Conservation (phyloP, 2,329 filamentous ascomycete genomes). For the Hirsutella minnesotensis region DNA sequence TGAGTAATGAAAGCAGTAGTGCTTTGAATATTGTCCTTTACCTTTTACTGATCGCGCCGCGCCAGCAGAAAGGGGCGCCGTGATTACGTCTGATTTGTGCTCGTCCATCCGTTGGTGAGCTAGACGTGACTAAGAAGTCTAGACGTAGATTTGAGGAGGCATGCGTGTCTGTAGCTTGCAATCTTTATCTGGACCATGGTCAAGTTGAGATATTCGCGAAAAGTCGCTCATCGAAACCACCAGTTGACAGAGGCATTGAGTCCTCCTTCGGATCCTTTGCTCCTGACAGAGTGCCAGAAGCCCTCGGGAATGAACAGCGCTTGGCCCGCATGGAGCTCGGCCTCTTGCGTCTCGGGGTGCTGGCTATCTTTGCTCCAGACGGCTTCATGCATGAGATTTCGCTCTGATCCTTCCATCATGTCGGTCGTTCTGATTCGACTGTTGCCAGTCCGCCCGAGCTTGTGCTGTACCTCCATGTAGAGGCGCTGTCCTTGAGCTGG, state of each 20-base stretch:
- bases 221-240: conserved; percentile 29
- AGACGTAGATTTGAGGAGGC: too few species aligned
- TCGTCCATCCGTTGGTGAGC: too few species aligned
- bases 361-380: conserved; percentile 48
- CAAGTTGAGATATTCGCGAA: too few species aligned
- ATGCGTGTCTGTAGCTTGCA: too few species aligned
- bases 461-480: conserved; percentile 41
- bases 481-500: conserved; percentile 52
- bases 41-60: too few species aligned
- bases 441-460: conserved; percentile 25
- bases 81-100: too few species aligned
- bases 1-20: conserved; percentile 10
- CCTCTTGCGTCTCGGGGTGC: conserved; percentile 33
- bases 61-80: too few species aligned
- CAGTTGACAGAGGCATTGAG: conserved; percentile 32
- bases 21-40: too few species aligned
- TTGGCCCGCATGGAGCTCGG: conserved; percentile 41
- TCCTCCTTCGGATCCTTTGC: conserved; percentile 17
- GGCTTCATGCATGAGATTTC: conserved; percentile 48
- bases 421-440: conserved; percentile 60
- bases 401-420: conserved; percentile 82
- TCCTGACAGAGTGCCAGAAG: conserved; percentile 35
- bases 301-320: conserved; percentile 29
- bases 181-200: too few species aligned
- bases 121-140: too few species aligned